phyloP scores from a whole-genome alignment of 2,329 filamentous ascomycete genomes.

The Aspergillus flavus region DNA sequence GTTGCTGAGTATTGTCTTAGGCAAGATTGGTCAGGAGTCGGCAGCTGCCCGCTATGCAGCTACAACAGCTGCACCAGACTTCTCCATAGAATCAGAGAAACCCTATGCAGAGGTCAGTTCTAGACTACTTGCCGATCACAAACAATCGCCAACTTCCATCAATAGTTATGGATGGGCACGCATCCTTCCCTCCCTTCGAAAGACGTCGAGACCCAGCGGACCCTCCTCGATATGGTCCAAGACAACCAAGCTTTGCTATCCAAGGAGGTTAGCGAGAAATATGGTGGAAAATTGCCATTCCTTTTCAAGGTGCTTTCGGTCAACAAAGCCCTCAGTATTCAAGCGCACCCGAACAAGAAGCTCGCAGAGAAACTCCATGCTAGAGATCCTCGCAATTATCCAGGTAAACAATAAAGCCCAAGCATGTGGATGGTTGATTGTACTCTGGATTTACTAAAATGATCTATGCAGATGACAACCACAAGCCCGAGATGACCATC shows the following conservation, averaged over 20 bases:
- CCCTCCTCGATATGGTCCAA: conserved; percentile 82
- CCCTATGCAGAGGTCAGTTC: conserved; percentile 82
- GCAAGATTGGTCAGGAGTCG: conserved; percentile 85
- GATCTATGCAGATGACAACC: conserved; percentile 75
- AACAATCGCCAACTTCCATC: background rate
- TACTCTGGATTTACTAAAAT: background rate
- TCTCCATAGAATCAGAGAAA: conserved; percentile 80
- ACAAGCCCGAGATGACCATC: conserved; percentile 99
- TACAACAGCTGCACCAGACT: conserved; percentile 73
- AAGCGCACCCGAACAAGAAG: conserved; percentile 95
- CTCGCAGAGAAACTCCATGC: conserved; percentile 86
- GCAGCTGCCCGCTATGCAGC: conserved; percentile 88
- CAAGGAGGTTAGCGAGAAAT: conserved; percentile 70
- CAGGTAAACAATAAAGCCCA: conserved; percentile 47
- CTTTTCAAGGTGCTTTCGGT: conserved; percentile 98
- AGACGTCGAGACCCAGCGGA: conserved; percentile 79
- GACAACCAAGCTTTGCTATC: conserved; percentile 85
- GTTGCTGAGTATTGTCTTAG: conserved; percentile 46
- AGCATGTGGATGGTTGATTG: background rate
- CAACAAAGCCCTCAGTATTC: conserved; percentile 93
- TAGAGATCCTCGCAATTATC: conserved; percentile 89
- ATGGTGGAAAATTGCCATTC: conserved; percentile 84
- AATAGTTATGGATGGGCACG: conserved; percentile 96
- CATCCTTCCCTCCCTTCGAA: conserved; percentile 95
- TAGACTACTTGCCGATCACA: background rate